Percentiles rank a stretch among this genome's conserved stretches.
These are phyloP conservation scores for Eimeria brunetti DNA, from an alignment of 169 alveolate species.

Conservation along the genomic window DNA sequence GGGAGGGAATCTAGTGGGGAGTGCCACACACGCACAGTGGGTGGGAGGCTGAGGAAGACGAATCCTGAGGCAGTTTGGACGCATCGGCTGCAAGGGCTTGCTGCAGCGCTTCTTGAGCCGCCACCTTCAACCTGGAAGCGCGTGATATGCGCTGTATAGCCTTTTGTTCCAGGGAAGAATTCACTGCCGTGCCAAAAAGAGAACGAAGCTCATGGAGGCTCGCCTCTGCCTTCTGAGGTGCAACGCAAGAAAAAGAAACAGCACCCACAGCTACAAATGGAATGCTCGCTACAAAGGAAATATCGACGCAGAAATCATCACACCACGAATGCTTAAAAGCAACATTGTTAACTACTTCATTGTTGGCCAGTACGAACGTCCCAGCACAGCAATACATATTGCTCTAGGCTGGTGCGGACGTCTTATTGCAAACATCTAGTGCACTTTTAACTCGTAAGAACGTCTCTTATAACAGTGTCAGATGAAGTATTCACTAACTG, in stretches of 20 bases:
- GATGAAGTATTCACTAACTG: slow-evolving; percentile 25
- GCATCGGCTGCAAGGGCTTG: slow-evolving; percentile 39
- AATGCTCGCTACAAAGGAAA: neutral
- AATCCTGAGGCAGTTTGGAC: slow-evolving; percentile 13
- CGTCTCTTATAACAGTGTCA: neutral
- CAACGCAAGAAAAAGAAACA: neutral
- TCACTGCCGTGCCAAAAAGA: slow-evolving; percentile 64
- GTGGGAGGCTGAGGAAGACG: slow-evolving; percentile 20
- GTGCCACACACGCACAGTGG: neutral
- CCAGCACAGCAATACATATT: neutral
- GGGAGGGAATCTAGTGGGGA: no score
- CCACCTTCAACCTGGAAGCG: slow-evolving; percentile 69
- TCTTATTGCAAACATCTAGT: neutral
- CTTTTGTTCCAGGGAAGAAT: slow-evolving; percentile 62
- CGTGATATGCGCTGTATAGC: slow-evolving; percentile 77
- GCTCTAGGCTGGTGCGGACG: no score
- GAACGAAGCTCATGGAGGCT: slow-evolving; percentile 74
- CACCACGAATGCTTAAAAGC: neutral
- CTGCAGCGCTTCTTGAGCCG: slow-evolving; percentile 73
- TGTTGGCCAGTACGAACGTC: neutral
- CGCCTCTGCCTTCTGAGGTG: slow-evolving; percentile 73
- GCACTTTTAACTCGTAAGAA: neutral
- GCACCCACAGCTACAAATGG: neutral
- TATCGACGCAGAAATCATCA: no score
- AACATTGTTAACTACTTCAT: neutral